Evolutionary conservation across 129 eudicot species (phyloP).

Genomic region (Arctium minus): DNA sequence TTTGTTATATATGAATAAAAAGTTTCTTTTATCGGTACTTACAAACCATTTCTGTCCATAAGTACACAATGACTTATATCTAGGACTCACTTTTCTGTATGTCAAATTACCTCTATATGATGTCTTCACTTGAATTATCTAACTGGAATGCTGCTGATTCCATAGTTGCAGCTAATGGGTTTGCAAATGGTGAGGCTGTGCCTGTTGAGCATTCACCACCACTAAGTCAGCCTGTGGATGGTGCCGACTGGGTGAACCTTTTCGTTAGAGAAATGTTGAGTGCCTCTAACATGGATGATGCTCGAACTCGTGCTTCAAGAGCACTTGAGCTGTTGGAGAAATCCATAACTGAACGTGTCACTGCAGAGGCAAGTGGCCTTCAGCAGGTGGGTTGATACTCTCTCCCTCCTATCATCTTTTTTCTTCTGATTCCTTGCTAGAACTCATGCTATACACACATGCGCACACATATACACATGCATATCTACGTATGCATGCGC

Average conservation of each 20-base stretch:
- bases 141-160: not conserved
- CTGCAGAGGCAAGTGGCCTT: slow-evolving; percentile 45
- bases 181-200: slow-evolving; percentile 38
- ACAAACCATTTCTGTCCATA: not conserved
- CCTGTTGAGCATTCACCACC: slow-evolving; percentile 38
- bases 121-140: not conserved
- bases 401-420: not conserved
- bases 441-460: no score
- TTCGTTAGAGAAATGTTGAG: slow-evolving; percentile 63
- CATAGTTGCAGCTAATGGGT: slow-evolving; percentile 31
- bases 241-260: slow-evolving; percentile 90
- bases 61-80: not conserved
- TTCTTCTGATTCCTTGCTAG: not conserved
- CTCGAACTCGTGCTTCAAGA: slow-evolving; percentile 63
- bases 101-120: not conserved
- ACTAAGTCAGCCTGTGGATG: slow-evolving; percentile 39
- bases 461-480: not conserved
- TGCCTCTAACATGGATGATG: slow-evolving; percentile 68
- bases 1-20: not conserved
- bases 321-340: slow-evolving; percentile 84
- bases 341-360: slow-evolving; percentile 51
- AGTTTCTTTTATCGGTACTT: not conserved
- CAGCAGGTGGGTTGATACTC: slow-evolving; percentile 57
- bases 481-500: not conserved
- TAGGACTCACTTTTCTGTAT: not conserved